Percentiles rank a stretch among this genome's conserved stretches.
Evolutionary conservation across 2,329 filamentous ascomycete species (phyloP).

Genomic region (Juglanconis sp.): DNA sequence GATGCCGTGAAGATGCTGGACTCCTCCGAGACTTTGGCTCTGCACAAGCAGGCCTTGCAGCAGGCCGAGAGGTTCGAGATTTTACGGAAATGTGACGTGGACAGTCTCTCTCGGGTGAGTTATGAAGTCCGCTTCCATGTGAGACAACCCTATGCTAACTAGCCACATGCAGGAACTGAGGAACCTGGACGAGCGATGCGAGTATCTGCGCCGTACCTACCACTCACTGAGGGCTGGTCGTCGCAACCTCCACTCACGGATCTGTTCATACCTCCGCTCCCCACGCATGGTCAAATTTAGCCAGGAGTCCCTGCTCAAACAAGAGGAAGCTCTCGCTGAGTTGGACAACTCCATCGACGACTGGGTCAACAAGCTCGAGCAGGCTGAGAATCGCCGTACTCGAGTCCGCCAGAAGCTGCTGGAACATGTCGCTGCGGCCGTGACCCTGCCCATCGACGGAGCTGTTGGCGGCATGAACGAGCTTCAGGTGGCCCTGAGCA

Average conservation of each 20-base stretch:
- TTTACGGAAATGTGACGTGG: conserved; percentile 60
- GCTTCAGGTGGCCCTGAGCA: conserved; percentile 40
- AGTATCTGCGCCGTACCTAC: conserved; percentile 75
- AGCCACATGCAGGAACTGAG: conserved; percentile 59
- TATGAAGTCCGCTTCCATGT: background rate
- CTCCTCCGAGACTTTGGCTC: conserved; percentile 43
- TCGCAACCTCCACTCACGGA: conserved; percentile 71
- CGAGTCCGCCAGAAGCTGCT: conserved; percentile 76
- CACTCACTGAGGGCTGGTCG: conserved; percentile 71
- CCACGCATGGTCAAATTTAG: conserved; percentile 69
- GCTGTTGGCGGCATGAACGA: conserved; percentile 36
- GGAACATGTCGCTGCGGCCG: conserved; percentile 74
- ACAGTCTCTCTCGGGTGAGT: conserved; percentile 60
- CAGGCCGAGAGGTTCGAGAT: conserved; percentile 64
- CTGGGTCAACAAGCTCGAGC: conserved; percentile 76
- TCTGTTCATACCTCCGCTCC: conserved; percentile 73
- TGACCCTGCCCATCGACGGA: conserved; percentile 44
- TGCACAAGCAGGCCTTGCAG: conserved; percentile 60
- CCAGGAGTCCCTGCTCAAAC: conserved; percentile 71
- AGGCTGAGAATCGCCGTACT: conserved; percentile 72
- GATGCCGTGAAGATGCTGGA: conserved; percentile 50
- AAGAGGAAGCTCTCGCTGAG: conserved; percentile 75
- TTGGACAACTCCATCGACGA: conserved; percentile 77
- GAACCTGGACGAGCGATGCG: conserved; percentile 71
- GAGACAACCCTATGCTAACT: background rate